Evolutionary conservation across 2,329 filamentous ascomycete species (phyloP), one percentile per base, ranked within the genome.

Genomic region (Pezicula neosporulosa): DNA sequence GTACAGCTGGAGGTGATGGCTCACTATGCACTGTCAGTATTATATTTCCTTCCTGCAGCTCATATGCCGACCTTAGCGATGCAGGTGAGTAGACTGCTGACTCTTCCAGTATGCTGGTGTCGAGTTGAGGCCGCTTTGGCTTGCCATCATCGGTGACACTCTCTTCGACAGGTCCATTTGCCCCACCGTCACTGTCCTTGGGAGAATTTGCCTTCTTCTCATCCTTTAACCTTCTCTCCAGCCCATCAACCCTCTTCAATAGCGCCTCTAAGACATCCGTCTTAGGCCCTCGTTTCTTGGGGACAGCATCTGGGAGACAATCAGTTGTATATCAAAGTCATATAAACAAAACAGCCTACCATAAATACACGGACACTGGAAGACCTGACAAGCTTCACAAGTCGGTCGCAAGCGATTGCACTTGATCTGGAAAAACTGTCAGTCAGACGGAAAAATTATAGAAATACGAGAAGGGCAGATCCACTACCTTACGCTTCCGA

Each of bases 231-330:
- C 86, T 83, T 64, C 88, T 89, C 67, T 95, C 90, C 47, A 95
- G 74, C 1, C 90, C 90, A 66, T 95, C 90, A 2, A 95, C 90
- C 48, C 90, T 81, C 69, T 93, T 95, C 53, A 95, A 66, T 8
- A 95, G 73, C 1, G 90, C 89, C 67, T 95, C 90, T 30, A 95
- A 75, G 4, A 95, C 89, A 66, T 96, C 90, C 27, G 90, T 95
- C 70, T 96, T 96, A 3, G 90, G 90, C 0, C 90, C 90, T 66
- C 90, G 80, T 68, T 95, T 95, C 72, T 95, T 95, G 0, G 90
- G 90, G 16, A 94, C 83, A 24, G 90, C 90, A 74, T 96, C 90
- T 92, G 60, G 37, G 44, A 28, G 24, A 33, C 39, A 46, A 44
- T 36, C 39, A 52, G 50, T 44, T 49, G 42, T 28, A 24, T 42